Base-by-base conservation (phyloP, 768 basidiomycete species). In the Mycena epipterygia region DNA sequence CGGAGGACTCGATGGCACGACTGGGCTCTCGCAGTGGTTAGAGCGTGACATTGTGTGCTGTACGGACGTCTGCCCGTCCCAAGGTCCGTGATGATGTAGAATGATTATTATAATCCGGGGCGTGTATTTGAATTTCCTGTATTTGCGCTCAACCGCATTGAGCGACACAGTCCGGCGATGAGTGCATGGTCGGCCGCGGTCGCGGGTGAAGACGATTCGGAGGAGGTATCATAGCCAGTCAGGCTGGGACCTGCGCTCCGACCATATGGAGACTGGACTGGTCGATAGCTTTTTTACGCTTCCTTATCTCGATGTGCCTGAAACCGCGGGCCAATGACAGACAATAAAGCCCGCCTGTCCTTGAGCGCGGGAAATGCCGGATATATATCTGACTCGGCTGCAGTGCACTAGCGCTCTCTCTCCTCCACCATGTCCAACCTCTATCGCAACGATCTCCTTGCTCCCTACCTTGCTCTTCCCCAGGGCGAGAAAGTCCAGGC, bases 401-500 rank as follows among this genome's bases (percentile, higher is more conserved):
- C 32, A 35, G 42, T 53, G 35, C 48, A 37, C 72, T 74, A 64
- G 56, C 68, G 49, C 70, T 74, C 72, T 61, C 63, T 78, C 73
- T 70, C 72, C 74, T 72, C 57, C 78, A 74, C 53, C 23, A 66
- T 67, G 59, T 5, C 63, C n/a, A 76, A 84, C 77, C 76, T 84
- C 67, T 94, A 94, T 84, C 89, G 81, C 80, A 93, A 93, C 83
- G 94, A 95, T 75, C 91, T 98, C 74, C 93, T 98, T 79, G 90
- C 92, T 32, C 95, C 93, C 79, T 98, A 87, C 86, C 93, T 98
- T 77, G 89, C 91, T 71, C 91, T 99, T 68, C 86, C 90, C 75
- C 97, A 99, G 83, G 96, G 96, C 60, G 91, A 91, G 29, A 96
- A 96, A 82, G 79, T 98, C 81, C 96, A 98, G 87, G 97, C 97